Evolutionary conservation across 2,329 filamentous ascomycete species (phyloP).

Genomic region (Orbilia javanica): DNA sequence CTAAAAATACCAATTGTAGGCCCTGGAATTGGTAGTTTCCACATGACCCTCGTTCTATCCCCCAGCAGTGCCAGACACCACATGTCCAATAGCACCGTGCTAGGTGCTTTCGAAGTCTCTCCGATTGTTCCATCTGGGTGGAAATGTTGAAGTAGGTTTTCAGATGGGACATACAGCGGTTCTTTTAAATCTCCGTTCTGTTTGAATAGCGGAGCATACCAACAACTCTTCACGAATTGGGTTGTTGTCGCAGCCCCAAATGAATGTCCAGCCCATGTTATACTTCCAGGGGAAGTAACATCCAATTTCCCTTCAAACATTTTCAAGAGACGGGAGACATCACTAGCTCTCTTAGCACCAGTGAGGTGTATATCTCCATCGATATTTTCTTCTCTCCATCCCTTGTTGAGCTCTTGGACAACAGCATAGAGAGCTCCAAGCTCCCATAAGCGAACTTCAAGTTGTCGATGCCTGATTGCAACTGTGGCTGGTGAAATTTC

Average conservation of each 20-base stretch:
- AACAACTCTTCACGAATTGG: constrained; percentile 83
- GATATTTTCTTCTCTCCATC: constrained; percentile 61
- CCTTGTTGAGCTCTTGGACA: constrained; percentile 75
- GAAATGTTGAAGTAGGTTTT: constrained; percentile 31
- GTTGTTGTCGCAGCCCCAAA: constrained; percentile 81
- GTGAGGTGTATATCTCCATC: constrained; percentile 4
- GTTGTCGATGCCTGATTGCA: constrained; percentile 73
- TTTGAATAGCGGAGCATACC: constrained; percentile 69
- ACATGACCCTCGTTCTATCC: constrained; percentile 72
- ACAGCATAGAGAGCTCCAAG: constrained; percentile 78
- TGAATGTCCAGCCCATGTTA: constrained; percentile 83
- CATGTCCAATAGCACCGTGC: constrained; percentile 78
- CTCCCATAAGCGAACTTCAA: constrained; percentile 83
- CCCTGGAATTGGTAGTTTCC: constrained; percentile 77
- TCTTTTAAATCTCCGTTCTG: constrained; percentile 32
- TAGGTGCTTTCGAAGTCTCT: constrained; percentile 72
- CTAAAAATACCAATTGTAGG: constrained; percentile 46
- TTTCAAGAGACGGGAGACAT: constrained; percentile 68
- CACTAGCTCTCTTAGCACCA: neutral
- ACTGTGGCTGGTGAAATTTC: constrained; percentile 29
- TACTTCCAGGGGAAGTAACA: constrained; percentile 71
- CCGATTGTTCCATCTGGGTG: constrained; percentile 46
- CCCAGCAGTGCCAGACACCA: constrained; percentile 61
- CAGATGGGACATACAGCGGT: constrained; percentile 47
- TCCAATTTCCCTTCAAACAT: constrained; percentile 75